Evolutionary conservation across 2,329 filamentous ascomycete genomes (phyloP), one percentile per base, ranked within the genome.

Genomic region (Aspergillus novofumigatus): DNA sequence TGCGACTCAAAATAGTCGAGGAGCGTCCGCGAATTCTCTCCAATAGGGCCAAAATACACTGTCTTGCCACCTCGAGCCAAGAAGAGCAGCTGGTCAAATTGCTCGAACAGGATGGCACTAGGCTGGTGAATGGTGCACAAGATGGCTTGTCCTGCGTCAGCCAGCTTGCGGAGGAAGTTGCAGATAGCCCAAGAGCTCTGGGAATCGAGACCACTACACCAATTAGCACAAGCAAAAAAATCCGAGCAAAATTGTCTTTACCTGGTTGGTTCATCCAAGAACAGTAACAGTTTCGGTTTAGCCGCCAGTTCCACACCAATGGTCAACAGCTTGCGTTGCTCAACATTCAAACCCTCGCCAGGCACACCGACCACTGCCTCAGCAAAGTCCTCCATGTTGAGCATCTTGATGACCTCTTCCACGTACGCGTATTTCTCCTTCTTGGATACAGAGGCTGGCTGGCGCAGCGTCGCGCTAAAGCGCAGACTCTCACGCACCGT

Each of bases 121-220:
- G 92, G 92, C 72, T 97, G 92, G 72, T 97, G 92, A 59, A 97
- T 96, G 0, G 92, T 96, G 75, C 91, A 95, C 14, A 97, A 84
- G 68, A 97, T 88, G 25, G 92, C 91, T 72, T 94, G 91, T 9
- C 92, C 92, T 56, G 85, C 87, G 72, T 93, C 89, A 64, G 91
- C 90, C 38, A 97, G 80, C 76, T 93, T 95, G 73, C 93, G 87
- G 42, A 97, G 82, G 23, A 96, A 83, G 65, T 88, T 86, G 52
- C 90, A 82, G 68, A 96, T 96, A 60, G 91, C 88, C 91, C 90
- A 96, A 1, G 91, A 92, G 2, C 90, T 94, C 73, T 96, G 92
- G 59, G 86, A 90, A 72, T 96, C 92, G 5, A 96, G 84, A 77
- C 92, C 92, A 45, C 91, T 69, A 7, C 4, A n/a, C 3, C 38